Percentiles rank a stretch among this genome's conserved stretches.
These are phyloP conservation scores for Boeremia lycopersici DNA, from an alignment of 2,329 filamentous ascomycete species.

Conservation along the genomic window DNA sequence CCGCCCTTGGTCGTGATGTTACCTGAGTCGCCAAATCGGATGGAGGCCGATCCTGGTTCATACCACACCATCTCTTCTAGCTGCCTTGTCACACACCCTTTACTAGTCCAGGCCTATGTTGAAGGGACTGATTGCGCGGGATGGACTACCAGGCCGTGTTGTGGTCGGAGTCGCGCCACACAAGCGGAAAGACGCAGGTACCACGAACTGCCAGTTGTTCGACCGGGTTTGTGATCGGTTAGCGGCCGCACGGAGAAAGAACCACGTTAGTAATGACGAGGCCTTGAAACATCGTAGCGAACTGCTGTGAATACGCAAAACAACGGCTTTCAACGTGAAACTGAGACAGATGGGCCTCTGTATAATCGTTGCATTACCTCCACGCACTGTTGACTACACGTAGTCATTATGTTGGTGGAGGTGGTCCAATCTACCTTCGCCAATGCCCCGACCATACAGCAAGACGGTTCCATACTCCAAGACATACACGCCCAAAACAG, in stretches of 20 bases:
- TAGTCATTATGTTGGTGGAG: neutral
- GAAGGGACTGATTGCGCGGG: conserved; percentile 7
- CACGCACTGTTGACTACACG: neutral
- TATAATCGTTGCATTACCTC: conserved; percentile 10
- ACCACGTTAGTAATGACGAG: conserved; percentile 25
- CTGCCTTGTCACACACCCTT: conserved; percentile 29
- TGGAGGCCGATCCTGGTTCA: conserved; percentile 3
- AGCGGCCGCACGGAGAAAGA: conserved; percentile 26
- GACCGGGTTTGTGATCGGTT: conserved; percentile 26
- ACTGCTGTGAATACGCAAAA: conserved; percentile 36
- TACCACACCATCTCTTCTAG: conserved; percentile 2
- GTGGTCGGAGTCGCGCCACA: conserved; percentile 18
- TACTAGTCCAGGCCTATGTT: conserved; percentile 5
- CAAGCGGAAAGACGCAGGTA: conserved; percentile 34
- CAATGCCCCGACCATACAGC: neutral
- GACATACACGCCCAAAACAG: neutral
- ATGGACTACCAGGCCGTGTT: conserved; percentile 8
- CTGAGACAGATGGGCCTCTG: conserved; percentile 3
- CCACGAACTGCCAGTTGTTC: conserved; percentile 29
- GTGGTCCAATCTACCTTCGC: neutral
- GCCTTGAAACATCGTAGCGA: conserved; percentile 34
- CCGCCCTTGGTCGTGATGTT: neutral
- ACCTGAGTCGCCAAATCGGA: neutral
- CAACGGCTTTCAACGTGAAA: conserved; percentile 16
- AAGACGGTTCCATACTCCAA: neutral